phyloP scores from a whole-genome alignment of 495 filamentous ascomycete genomes.

The Neurospora tetrasperma region DNA sequence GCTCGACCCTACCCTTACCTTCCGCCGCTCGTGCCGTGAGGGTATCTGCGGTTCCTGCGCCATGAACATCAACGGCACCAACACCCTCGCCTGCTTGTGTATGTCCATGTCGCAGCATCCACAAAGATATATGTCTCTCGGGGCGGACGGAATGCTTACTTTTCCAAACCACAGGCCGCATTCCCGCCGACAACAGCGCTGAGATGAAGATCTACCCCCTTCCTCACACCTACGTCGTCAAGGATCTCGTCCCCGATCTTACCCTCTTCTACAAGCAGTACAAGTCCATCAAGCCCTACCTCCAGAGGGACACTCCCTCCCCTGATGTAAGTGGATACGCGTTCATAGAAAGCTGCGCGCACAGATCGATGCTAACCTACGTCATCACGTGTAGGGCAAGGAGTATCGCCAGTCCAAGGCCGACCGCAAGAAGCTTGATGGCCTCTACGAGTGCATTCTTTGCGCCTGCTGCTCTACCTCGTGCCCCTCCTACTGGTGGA shows the following conservation, averaged over 20 bases:
- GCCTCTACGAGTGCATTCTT: conserved; percentile 97
- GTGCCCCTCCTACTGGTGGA: conserved; percentile 99
- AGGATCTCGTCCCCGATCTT: conserved; percentile 93
- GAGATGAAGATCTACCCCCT: conserved; percentile 96
- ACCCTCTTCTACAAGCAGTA: conserved; percentile 99
- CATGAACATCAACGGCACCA: conserved; percentile 98
- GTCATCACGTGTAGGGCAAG: conserved; percentile 49
- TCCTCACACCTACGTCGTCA: conserved; percentile 98
- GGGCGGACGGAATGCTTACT: conserved; percentile 1
- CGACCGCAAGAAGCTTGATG: conserved; percentile 93
- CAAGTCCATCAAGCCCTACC: conserved; percentile 98
- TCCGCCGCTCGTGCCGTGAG: conserved; percentile 89
- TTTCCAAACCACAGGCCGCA: conserved; percentile 57
- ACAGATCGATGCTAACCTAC: conserved; percentile 2
- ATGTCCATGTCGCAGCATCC: conserved; percentile 52
- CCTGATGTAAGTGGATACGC: conserved; percentile 50
- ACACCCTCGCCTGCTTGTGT: conserved; percentile 97
- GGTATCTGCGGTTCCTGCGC: conserved; percentile 97
- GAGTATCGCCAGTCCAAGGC: conserved; percentile 82
- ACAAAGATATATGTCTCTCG: conserved; percentile 1
- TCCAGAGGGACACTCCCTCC: conserved; percentile 72
- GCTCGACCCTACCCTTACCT: conserved; percentile 90
- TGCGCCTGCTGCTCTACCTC: conserved; percentile 99
- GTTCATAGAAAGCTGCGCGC: not conserved
- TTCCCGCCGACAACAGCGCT: conserved; percentile 67